Evolutionary conservation across 768 basidiomycete species (phyloP).

Genomic region (Russula olivacea): DNA sequence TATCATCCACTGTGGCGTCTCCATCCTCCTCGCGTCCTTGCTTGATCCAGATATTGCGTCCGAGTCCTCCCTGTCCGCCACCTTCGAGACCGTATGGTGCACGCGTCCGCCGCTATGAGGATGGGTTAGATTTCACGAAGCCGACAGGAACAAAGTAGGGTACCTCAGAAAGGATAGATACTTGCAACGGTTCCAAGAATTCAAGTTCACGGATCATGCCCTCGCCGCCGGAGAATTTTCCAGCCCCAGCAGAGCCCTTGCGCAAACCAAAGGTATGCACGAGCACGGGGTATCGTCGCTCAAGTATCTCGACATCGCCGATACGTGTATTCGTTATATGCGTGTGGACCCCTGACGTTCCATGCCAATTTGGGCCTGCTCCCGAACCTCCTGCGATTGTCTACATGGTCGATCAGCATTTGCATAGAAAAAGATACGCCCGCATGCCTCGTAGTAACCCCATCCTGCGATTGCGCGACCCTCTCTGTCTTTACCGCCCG

Average conservation of each 20-base stretch:
- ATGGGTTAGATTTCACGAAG: neutral
- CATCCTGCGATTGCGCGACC: constrained; percentile 73
- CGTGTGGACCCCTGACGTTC: constrained; percentile 89
- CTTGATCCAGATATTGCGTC: constrained; percentile 87
- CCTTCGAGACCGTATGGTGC: constrained; percentile 86
- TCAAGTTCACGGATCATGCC: constrained; percentile 82
- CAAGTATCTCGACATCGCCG: constrained; percentile 89
- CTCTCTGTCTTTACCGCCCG: constrained; percentile 79
- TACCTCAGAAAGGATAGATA: constrained; percentile 84
- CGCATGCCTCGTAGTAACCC: constrained; percentile 77
- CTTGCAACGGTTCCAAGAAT: constrained; percentile 73
- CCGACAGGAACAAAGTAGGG: neutral
- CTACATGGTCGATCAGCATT: constrained; percentile 34
- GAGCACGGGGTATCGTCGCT: constrained; percentile 89
- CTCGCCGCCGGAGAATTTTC: constrained; percentile 74
- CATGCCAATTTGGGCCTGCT: constrained; percentile 84
- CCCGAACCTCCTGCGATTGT: constrained; percentile 94
- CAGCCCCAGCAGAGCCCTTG: constrained; percentile 59
- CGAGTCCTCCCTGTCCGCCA: constrained; percentile 63
- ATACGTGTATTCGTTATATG: constrained; percentile 92
- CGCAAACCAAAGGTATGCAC: constrained; percentile 78
- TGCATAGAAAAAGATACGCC: neutral
- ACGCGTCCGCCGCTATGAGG: constrained; percentile 64
- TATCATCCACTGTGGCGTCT: constrained; percentile 51
- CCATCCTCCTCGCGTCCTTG: constrained; percentile 58